Evolutionary conservation across 2,329 filamentous ascomycete genomes (phyloP), one percentile per base, ranked within the genome.

Genomic region (Fusarium concolor): DNA sequence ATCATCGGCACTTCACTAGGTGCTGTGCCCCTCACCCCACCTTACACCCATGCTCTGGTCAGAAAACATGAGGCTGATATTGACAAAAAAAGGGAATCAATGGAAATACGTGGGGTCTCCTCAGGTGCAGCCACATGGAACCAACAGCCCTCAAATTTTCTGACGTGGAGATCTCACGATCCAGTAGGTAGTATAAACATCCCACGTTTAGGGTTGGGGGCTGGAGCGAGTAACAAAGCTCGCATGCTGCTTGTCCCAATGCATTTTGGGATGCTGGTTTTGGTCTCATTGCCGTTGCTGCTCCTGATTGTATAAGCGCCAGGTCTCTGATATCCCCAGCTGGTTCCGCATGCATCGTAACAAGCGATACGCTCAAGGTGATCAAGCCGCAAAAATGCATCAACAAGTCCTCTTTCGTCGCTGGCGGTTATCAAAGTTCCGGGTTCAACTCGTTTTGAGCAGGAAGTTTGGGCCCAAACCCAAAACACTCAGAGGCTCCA

Each of bases 291-390:
- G 41, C 22, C 56, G 22, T 37, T 55, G 29, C 33, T 29, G 37
- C 20, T 51, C 38, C n/a, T 29, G 35, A n/a, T 20, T 35, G 28
- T 39, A 41, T 50, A 62, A 52, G 56, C 56, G 60, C 60, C 42
- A 39, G 35, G 45, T 50, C 33, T 53, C 33, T 51, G 33, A n/a
- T 45, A 28, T 17, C 35, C 41, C 33, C 44, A 37, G 41, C n/a
- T 45, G 58, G 41, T 55, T 47, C 38, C 26, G 45, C 44, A 54
- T 56, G 45, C 29, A 46, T 63, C 35, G 44, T 18, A 56, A 46
- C 44, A 50, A 56, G 66, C 66, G 69, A 71, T 70, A 70, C 68
- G 68, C 69, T 43, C 20, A 22, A 37, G 31, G 33, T 39, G 43
- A 39, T 5, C 31, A 43, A 26, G 29, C 37, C 20, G 52, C 44